Conservation (phyloP, 2,329 filamentous ascomycete species). For the Epichloe amarillans region DNA sequence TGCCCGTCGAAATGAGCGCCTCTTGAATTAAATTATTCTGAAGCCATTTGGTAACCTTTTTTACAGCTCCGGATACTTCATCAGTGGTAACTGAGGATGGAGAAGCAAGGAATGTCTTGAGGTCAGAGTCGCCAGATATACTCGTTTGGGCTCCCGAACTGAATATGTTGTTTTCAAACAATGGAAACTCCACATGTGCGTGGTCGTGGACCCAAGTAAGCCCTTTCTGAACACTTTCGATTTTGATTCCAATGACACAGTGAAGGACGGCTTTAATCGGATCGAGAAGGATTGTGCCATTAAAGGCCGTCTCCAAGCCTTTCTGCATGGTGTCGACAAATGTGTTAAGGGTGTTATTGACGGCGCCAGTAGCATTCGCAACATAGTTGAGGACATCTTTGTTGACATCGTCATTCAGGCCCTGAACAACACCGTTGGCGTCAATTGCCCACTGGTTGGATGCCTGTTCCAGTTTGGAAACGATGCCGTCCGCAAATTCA, state of each 20-base stretch:
- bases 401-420: constrained; percentile 69
- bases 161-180: constrained; percentile 69
- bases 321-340: constrained; percentile 69
- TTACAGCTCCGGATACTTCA: constrained; percentile 66
- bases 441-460: constrained; percentile 64
- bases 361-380: constrained; percentile 63
- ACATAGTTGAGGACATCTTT: constrained; percentile 78
- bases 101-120: constrained; percentile 63
- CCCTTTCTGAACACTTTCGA: constrained; percentile 70
- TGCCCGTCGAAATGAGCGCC: constrained; percentile 60
- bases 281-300: constrained; percentile 64
- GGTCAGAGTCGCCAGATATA: constrained; percentile 42
- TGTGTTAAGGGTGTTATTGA: constrained; percentile 73
- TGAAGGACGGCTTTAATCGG: constrained; percentile 69
- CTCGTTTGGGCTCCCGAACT: constrained; percentile 59
- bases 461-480: constrained; percentile 56
- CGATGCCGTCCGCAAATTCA: constrained; percentile 66
- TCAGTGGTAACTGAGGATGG: constrained; percentile 62
- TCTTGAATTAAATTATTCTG: constrained; percentile 58
- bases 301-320: constrained; percentile 65
- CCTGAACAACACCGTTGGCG: constrained; percentile 58
- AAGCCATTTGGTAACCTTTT: constrained; percentile 55
- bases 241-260: constrained; percentile 80
- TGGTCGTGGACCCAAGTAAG: constrained; percentile 90
- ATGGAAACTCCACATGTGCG: constrained; percentile 69